Percentiles rank a stretch among this genome's conserved stretches.
These are phyloP conservation scores for Aristolochia contorta DNA, from an alignment of 164 flowering plant genomes.

Conservation along the genomic window DNA sequence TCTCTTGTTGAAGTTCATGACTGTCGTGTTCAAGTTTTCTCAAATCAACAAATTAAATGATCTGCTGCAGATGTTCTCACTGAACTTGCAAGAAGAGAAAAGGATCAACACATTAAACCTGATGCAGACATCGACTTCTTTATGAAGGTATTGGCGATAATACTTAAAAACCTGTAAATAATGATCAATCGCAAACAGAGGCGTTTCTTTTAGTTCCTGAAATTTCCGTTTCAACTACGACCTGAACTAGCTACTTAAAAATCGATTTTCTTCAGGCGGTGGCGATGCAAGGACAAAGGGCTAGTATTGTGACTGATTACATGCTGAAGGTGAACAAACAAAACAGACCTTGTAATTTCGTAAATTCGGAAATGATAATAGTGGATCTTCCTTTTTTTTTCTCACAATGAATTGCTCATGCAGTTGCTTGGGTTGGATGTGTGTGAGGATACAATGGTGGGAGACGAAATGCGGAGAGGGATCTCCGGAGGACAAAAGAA, in stretches of 20 bases:
- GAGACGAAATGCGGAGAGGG: constrained; percentile 28
- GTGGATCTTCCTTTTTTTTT: background rate
- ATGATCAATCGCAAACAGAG: background rate
- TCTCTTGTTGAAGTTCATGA: too few relatives aligned
- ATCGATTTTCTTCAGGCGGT: constrained; percentile 13
- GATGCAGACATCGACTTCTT: constrained; percentile 26
- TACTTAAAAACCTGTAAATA: background rate
- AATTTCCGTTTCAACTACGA: background rate
- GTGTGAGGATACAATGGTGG: constrained; percentile 28
- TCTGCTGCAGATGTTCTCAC: constrained; percentile 19
- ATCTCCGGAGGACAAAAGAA: constrained; percentile 37
- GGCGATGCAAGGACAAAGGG: constrained; percentile 19
- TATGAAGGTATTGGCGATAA: constrained; percentile 20
- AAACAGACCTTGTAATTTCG: too few relatives aligned
- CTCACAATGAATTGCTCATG: background rate
- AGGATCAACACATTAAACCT: constrained; percentile 17
- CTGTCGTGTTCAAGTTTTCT: too few relatives aligned
- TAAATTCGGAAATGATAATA: background rate
- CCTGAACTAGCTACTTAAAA: background rate
- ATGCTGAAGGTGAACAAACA: constrained; percentile 12
- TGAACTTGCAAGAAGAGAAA: constrained; percentile 28
- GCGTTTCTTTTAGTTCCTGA: background rate
- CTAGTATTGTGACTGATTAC: constrained; percentile 22
- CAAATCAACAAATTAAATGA: too few relatives aligned
- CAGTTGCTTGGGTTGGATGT: constrained; percentile 30